A percentile compares a stretch with the other conserved stretches of the same genome.
Evolutionary conservation across 495 filamentous ascomycete species (phyloP).

Genomic region (Annulohypoxylon bovei): DNA sequence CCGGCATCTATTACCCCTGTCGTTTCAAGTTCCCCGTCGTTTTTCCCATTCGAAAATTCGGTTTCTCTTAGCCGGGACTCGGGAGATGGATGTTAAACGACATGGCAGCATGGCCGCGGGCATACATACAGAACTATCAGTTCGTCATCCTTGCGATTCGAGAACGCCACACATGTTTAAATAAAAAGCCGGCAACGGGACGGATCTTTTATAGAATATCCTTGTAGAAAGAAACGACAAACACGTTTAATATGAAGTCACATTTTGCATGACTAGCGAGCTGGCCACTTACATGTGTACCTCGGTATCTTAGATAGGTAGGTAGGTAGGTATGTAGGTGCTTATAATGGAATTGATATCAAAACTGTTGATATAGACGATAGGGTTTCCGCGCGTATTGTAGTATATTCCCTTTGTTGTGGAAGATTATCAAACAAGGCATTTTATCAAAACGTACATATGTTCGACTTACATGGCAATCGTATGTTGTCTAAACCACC

Average conservation of each 20-base stretch:
- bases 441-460: not conserved
- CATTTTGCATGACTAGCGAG: slow-evolving; percentile 3
- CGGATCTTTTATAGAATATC: slow-evolving; percentile 24
- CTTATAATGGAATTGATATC: not conserved
- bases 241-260: not conserved
- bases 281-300: not conserved
- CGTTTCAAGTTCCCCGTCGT: slow-evolving; percentile 32
- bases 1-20: slow-evolving; percentile 9
- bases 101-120: not conserved
- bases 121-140: not conserved
- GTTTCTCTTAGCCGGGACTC: slow-evolving; percentile 24
- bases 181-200: slow-evolving; percentile 23
- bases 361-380: not conserved
- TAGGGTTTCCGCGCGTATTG: not conserved
- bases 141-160: slow-evolving; percentile 23
- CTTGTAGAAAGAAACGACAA: slow-evolving; percentile 15
- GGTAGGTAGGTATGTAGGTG: too few species aligned
- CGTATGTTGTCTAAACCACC: too few species aligned
- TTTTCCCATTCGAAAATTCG: slow-evolving; percentile 15
- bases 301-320: not conserved
- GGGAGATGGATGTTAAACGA: slow-evolving; percentile 3
- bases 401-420: not conserved
- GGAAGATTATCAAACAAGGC: too few species aligned
- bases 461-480: not conserved
- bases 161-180: slow-evolving; percentile 19